Base-by-base conservation (phyloP, 2,329 filamentous ascomycete species). In the Phaeophleospora eucalypticola region DNA sequence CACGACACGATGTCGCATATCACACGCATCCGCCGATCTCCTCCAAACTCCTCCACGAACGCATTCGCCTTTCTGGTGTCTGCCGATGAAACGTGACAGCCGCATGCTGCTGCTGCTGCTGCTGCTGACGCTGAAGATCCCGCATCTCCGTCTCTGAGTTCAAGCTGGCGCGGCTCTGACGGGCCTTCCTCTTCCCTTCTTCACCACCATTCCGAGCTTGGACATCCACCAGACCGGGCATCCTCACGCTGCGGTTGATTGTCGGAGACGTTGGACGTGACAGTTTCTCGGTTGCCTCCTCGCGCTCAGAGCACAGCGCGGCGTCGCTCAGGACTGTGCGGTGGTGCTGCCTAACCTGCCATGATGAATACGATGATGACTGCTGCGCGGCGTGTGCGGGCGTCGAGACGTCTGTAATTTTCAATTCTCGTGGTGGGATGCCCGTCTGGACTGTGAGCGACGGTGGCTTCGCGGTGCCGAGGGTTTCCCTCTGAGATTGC, bases 301-400 rank as follows among this genome's bases (percentile, higher is more conserved):
- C 33, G 38, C 19, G 44, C 37, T 41, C 17, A 9, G 44, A 20
- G 19, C 44, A 9, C 20, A 36, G 37, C 24, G 34, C 35, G 20
- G 39, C 21, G 16, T 37, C 17, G 16, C 36, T 41, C 29, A 41
- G 18, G 29, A 19, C 29, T 20, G 16, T 34, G 16, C 39, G 18
- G 37, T 47, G 19, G 34, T 47, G 45, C 17, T 43, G 45, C 39
- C 39, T 46, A 9, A 21, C 34, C 32, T 46, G 32, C 44, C 44
- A 41, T 24, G 20, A 36, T 15, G n/a, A 14, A 20, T 8, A 32
- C 16, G n/a, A 21, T 33, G 20, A 15, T 10, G 17, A 10, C 21
- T 41, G 19, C n/a, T 27, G 19, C 29, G n/a, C 40, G 19, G 18
- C 24, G 16, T 17, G 21, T 37, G 39, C 45, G 14, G 16, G 2